Percentiles rank a stretch among this genome's conserved stretches.
These are phyloP conservation scores for Globisporangium parvum DNA, from an alignment of 352 stramenopile species.

Conservation along the genomic window DNA sequence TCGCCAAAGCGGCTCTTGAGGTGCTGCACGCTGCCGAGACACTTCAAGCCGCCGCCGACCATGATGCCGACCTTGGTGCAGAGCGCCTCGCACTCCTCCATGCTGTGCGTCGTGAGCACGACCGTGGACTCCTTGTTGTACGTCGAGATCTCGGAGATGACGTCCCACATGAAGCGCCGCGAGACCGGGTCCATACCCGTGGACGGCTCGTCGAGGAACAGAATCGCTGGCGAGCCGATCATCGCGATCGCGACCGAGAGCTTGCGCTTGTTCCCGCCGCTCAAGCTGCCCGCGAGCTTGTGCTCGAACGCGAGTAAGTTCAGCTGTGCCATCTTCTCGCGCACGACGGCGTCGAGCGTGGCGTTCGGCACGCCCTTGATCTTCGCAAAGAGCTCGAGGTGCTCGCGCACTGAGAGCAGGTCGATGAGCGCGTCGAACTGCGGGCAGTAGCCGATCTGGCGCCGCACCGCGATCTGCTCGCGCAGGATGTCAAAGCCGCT, in stretches of 20 bases:
- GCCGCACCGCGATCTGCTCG: constrained; percentile 1
- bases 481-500: constrained; percentile 5
- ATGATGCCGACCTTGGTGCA: constrained; percentile 81
- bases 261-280: constrained; percentile 91
- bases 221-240: constrained; percentile 90
- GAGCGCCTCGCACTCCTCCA: constrained; percentile 83
- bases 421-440: constrained; percentile 88
- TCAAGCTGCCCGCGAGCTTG: constrained; percentile 55
- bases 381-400: constrained; percentile 82
- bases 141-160: constrained; percentile 83
- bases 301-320: constrained; percentile 36
- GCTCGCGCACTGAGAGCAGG: constrained; percentile 78
- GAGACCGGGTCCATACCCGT: constrained; percentile 94
- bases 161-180: constrained; percentile 93
- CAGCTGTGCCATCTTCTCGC: constrained; percentile 65
- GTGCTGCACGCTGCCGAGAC: no score
- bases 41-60: constrained; percentile 23
- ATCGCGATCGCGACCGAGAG: constrained; percentile 90
- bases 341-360: constrained; percentile 43
- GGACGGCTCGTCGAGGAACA: constrained; percentile 95
- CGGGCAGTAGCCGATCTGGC: constrained; percentile 90
- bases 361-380: constrained; percentile 83
- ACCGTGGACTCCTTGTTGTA: constrained; percentile 71
- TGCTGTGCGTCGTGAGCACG: constrained; percentile 92
- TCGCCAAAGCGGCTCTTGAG: constrained; percentile 73